phyloP scores from a whole-genome alignment of 1,284 basidiomycete genomes.

The Cryptococcus sp. region DNA sequence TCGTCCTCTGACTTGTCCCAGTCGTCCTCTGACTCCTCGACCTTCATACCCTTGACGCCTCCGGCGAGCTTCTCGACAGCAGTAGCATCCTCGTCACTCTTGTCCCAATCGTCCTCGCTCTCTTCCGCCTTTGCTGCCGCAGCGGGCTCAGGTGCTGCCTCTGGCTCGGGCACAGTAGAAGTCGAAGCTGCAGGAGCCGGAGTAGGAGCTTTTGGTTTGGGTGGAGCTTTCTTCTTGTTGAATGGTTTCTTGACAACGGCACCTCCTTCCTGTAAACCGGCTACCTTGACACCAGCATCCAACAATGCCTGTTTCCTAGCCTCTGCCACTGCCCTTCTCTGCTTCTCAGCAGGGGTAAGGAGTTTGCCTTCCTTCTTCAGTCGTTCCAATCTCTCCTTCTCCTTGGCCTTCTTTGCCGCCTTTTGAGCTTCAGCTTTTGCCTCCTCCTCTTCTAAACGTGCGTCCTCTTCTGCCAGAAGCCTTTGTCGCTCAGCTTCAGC shows the following conservation, averaged over 20 bases:
- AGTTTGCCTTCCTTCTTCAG: constrained; percentile 86
- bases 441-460: constrained; percentile 69
- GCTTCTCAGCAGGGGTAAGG: constrained; percentile 93
- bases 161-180: constrained; percentile 10
- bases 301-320: constrained; percentile 86
- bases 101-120: constrained; percentile 73
- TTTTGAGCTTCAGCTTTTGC: constrained; percentile 74
- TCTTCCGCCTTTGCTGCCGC: constrained; percentile 45
- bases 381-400: constrained; percentile 68
- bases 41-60: constrained; percentile 36
- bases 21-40: constrained; percentile 53
- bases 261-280: constrained; percentile 62
- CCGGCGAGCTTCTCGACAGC: constrained; percentile 18
- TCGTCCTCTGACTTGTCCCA: constrained; percentile 65
- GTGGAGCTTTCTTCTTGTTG: constrained; percentile 63
- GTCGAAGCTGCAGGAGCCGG: constrained; percentile 7
- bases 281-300: constrained; percentile 82
- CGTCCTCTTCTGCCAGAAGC: constrained; percentile 80
- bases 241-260: constrained; percentile 56
- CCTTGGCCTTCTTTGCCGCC: constrained; percentile 78
- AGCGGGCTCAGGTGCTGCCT: constrained; percentile 28
- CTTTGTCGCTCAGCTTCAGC: constrained; percentile 66
- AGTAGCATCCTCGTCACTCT: constrained; percentile 64
- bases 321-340: constrained; percentile 87
- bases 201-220: constrained; percentile 8